Conservation (phyloP, 2,329 filamentous ascomycete species). For the Calcarisporium arbuscula region DNA sequence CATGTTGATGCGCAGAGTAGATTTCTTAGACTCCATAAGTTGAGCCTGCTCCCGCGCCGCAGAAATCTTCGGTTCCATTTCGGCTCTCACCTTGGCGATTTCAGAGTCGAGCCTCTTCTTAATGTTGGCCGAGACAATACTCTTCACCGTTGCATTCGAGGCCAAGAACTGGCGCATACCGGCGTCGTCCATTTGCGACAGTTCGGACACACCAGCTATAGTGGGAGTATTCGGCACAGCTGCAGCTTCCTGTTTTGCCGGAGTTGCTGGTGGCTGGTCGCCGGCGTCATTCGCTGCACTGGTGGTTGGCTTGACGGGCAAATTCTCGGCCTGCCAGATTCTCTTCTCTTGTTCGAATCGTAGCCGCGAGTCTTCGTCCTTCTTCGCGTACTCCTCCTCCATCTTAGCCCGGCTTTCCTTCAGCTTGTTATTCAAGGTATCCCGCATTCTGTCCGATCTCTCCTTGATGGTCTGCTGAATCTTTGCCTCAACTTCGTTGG, state of each 20-base stretch:
- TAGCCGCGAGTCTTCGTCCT: constrained; percentile 46
- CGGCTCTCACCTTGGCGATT: constrained; percentile 52
- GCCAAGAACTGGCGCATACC: constrained; percentile 51
- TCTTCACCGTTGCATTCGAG: constrained; percentile 51
- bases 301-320: constrained; percentile 15
- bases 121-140: constrained; percentile 54
- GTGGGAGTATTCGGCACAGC: constrained; percentile 28
- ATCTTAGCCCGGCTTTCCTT: constrained; percentile 53
- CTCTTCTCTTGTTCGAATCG: constrained; percentile 57
- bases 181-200: constrained; percentile 46
- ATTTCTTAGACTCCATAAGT: constrained; percentile 69
- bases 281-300: constrained; percentile 18
- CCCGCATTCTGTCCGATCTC: constrained; percentile 64
- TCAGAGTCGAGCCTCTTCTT: constrained; percentile 65
- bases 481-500: constrained; percentile 56
- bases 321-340: constrained; percentile 53
- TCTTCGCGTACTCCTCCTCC: constrained; percentile 48
- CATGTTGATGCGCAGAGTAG: constrained; percentile 70
- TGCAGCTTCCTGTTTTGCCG: constrained; percentile 29
- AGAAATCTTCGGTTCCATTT: constrained; percentile 47
- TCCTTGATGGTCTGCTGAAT: constrained; percentile 56
- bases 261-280: constrained; percentile 25
- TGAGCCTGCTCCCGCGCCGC: constrained; percentile 58
- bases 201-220: constrained; percentile 29
- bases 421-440: constrained; percentile 62